Conservation (phyloP, 176 grass and related monocot genomes). For the Areca catechu region DNA sequence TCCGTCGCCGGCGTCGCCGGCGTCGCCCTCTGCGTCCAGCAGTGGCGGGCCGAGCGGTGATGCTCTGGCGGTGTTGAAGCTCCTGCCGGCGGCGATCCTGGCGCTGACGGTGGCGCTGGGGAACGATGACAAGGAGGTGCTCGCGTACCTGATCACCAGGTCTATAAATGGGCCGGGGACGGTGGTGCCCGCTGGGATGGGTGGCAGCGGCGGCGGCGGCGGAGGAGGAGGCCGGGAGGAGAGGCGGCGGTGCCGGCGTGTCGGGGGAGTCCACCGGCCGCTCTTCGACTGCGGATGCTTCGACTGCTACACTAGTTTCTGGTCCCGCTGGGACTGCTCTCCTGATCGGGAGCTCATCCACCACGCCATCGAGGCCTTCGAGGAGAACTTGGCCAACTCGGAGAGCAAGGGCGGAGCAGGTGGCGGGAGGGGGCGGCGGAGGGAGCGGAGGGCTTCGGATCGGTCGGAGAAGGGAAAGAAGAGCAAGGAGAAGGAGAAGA, state of each 20-base stretch:
- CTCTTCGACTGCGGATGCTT: constrained; percentile 40
- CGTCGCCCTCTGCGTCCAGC: background rate
- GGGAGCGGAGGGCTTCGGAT: background rate
- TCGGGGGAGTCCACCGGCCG: constrained; percentile 12
- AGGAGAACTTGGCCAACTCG: constrained; percentile 32
- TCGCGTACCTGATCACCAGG: constrained; percentile 43
- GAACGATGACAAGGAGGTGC: constrained; percentile 41
- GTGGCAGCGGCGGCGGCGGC: background rate
- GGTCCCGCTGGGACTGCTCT: constrained; percentile 45
- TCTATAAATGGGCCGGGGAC: constrained; percentile 9
- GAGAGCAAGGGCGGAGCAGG: constrained; percentile 6
- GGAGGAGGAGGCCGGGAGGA: too few relatives aligned
- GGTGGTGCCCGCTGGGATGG: constrained; percentile 1
- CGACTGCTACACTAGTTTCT: constrained; percentile 56
- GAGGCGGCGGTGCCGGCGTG: background rate
- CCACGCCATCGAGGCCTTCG: constrained; percentile 40
- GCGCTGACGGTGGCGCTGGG: constrained; percentile 25
- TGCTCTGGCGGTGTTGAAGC: constrained; percentile 23
- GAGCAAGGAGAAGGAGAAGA: constrained; percentile 9
- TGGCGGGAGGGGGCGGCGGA: constrained; percentile 30
- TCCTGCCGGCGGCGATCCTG: constrained; percentile 41
- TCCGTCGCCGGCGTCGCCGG: constrained; percentile 19
- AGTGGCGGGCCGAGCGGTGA: background rate
- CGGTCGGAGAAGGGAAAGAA: background rate
- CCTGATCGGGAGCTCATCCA: constrained; percentile 40